Evolutionary conservation across 1,284 basidiomycete species (phyloP), one percentile per base, ranked within the genome.

Genomic region (Marasmius oreades): DNA sequence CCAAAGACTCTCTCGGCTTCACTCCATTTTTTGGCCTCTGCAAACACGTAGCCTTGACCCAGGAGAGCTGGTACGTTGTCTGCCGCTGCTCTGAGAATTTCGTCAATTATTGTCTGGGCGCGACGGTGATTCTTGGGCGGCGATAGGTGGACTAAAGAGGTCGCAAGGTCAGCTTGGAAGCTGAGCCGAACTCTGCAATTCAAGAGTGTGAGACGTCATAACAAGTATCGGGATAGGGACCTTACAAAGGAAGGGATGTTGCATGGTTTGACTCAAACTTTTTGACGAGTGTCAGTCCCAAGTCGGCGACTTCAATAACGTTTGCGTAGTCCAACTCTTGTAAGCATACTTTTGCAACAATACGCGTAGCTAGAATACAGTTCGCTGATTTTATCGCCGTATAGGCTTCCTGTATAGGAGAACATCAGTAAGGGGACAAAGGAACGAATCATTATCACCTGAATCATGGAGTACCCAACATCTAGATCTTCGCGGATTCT

Each of bases 101-200:
- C 81, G 34, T 92, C 82, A 24, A 96, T 76, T 5, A 96, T 78
- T 12, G 81, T 74, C 28, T 88, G 73, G 1, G 96, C 95, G 45
- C 88, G 85, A 12, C 76, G 64, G 68, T 99, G 96, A 64, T 98
- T 88, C 65, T 95, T 94, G 0, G 96, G 96, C 10, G 95, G 86
- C 70, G 86, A 92, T 53, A 91, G 78, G 62, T 97, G 89, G 1
- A 95, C 90, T 16, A 97, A 78, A 3, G 92, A 87, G 0, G 81
- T 86, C 0, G 84, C 84, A 12, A 94, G 77, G 5, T 79, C 75
- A 6, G 82, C 75, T 53, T 90, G 83, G 66, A 94, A 82, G 2
- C 80, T 81, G 53, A 80, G 80, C 37, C 74, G 76, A 22, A 79
- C 78, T 57, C 87, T 90, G 62, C 5, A 46, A 58, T 53, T 42